phyloP scores from a whole-genome alignment of 345 rosid species.

The Hibiscus mutabilis region DNA sequence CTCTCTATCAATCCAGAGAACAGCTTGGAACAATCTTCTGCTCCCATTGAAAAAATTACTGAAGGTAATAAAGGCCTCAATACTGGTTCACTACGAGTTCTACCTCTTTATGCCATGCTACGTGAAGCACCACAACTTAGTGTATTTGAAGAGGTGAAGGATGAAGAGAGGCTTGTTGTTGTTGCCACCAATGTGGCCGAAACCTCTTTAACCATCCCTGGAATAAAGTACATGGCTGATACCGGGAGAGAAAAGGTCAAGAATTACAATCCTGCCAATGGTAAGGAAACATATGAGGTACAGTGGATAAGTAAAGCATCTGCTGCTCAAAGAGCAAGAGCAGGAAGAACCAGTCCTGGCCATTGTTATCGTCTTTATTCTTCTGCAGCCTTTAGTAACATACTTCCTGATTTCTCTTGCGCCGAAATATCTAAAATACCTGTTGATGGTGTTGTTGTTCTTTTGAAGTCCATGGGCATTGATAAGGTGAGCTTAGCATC shows the following conservation, averaged over 20 bases:
- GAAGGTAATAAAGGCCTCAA: slow-evolving; percentile 20
- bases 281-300: slow-evolving; percentile 65
- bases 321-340: slow-evolving; percentile 88
- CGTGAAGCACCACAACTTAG: slow-evolving; percentile 77
- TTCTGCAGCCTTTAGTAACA: slow-evolving; percentile 65
- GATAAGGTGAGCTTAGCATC: slow-evolving; percentile 44
- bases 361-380: slow-evolving; percentile 91
- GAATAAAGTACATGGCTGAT: slow-evolving; percentile 90
- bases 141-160: slow-evolving; percentile 68
- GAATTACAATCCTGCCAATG: slow-evolving; percentile 60
- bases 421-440: slow-evolving; percentile 85
- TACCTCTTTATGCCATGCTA: slow-evolving; percentile 92
- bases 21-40: slow-evolving; percentile 20
- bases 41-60: slow-evolving; percentile 15
- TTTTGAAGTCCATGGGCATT: slow-evolving; percentile 81
- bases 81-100: slow-evolving; percentile 40
- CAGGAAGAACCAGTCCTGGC: slow-evolving; percentile 96
- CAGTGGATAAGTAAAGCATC: slow-evolving; percentile 95
- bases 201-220: slow-evolving; percentile 90
- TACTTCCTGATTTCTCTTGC: slow-evolving; percentile 60
- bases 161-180: slow-evolving; percentile 80
- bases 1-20: slow-evolving; percentile 16
- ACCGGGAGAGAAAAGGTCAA: slow-evolving; percentile 89
- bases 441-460: slow-evolving; percentile 75
- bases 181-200: slow-evolving; percentile 97